These are phyloP conservation scores for Verruconis gallopava DNA, from an alignment of 2,329 filamentous ascomycete genomes.

Conservation along the genomic window DNA sequence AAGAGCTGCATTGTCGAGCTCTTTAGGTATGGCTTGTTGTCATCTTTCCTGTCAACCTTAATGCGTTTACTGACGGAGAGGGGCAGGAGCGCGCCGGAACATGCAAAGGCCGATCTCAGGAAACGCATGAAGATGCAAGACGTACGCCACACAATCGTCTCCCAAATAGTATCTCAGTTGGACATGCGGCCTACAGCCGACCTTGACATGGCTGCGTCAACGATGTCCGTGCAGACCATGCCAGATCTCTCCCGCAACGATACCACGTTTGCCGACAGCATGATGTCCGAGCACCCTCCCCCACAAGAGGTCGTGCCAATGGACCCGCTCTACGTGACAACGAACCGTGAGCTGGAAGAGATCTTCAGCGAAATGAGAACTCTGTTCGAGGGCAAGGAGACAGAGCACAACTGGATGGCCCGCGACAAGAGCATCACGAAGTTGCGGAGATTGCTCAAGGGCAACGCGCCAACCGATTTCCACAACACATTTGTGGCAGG, in stretches of 20 bases:
- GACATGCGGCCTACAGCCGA: constrained; percentile 34
- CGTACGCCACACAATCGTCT: constrained; percentile 74
- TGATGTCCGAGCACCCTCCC: constrained; percentile 41
- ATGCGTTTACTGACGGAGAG: constrained; percentile 13
- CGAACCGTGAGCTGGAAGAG: constrained; percentile 77
- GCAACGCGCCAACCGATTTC: constrained; percentile 72
- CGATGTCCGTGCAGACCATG: constrained; percentile 21
- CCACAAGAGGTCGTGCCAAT: constrained; percentile 56
- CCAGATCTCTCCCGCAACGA: constrained; percentile 7
- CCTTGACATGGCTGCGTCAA: constrained; percentile 27
- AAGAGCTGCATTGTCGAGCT: constrained; percentile 76
- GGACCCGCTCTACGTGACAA: constrained; percentile 74
- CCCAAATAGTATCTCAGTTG: constrained; percentile 65
- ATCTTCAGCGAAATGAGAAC: constrained; percentile 68
- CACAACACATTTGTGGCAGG: constrained; percentile 54
- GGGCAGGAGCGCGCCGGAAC: constrained; percentile 57
- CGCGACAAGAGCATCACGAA: constrained; percentile 71
- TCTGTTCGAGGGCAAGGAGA: constrained; percentile 76
- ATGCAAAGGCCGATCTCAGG: constrained; percentile 80
- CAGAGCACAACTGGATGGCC: constrained; percentile 81
- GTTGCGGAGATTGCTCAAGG: constrained; percentile 64
- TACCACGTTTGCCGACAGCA: constrained; percentile 26
- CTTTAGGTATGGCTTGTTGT: constrained; percentile 49
- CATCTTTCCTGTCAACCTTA: constrained; percentile 2
- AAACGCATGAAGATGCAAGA: constrained; percentile 72